phyloP scores from a whole-genome alignment of 345 rosid species.

The Odontarrhena argentea region DNA sequence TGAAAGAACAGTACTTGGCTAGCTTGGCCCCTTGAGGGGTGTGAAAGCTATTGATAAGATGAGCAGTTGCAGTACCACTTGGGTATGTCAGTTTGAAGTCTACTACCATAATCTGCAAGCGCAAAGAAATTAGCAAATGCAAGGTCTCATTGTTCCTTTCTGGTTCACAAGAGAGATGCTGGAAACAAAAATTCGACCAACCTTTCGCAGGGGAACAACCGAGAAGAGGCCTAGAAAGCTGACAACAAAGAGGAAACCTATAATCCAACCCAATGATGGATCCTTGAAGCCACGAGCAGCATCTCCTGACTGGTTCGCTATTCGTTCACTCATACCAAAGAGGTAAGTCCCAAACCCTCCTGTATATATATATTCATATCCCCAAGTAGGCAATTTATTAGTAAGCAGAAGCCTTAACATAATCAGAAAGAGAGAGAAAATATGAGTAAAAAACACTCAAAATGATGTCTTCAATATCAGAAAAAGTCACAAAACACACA shows the following conservation, averaged over 20 bases:
- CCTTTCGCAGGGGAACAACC: slow-evolving; percentile 82
- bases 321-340: slow-evolving; percentile 66
- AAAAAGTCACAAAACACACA: slow-evolving; percentile 21
- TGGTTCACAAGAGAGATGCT: slow-evolving; percentile 16
- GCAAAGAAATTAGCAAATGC: slow-evolving; percentile 18
- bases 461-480: not conserved
- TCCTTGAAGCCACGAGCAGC: slow-evolving; percentile 46
- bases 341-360: slow-evolving; percentile 84
- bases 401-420: slow-evolving; percentile 6
- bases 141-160: slow-evolving; percentile 24
- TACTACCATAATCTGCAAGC: slow-evolving; percentile 69
- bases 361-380: slow-evolving; percentile 30
- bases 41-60: slow-evolving; percentile 85
- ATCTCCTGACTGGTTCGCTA: slow-evolving; percentile 57
- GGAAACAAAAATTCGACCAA: slow-evolving; percentile 25
- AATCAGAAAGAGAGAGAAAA: slow-evolving; percentile 16
- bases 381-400: slow-evolving; percentile 33
- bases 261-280: slow-evolving; percentile 68
- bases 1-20: slow-evolving; percentile 53
- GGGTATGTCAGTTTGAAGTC: slow-evolving; percentile 77
- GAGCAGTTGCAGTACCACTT: slow-evolving; percentile 87
- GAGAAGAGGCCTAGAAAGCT: slow-evolving; percentile 91
- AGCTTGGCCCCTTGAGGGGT: slow-evolving; percentile 73
- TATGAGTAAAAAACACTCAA: slow-evolving; percentile 28
- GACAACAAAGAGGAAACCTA: slow-evolving; percentile 78